phyloP scores from a whole-genome alignment of 2,329 filamentous ascomycete genomes.

The Alternaria solani region DNA sequence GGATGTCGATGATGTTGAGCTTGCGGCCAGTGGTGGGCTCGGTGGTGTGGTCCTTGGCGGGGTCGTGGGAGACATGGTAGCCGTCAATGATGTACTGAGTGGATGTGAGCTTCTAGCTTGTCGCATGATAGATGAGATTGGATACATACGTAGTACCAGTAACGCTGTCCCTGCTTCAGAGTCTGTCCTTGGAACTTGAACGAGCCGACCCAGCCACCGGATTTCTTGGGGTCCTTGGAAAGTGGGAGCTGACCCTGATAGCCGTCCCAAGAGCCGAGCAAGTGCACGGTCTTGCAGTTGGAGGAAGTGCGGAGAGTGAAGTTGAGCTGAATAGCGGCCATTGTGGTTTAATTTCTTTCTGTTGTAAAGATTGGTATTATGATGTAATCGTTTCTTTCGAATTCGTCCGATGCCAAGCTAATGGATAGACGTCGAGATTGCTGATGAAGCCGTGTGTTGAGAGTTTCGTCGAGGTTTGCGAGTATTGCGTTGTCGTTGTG shows the following conservation, averaged over 20 bases:
- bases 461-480: constrained; percentile 39
- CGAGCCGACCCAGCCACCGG: constrained; percentile 92
- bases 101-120: constrained; percentile 27
- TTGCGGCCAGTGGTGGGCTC: constrained; percentile 97
- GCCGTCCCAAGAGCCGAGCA: constrained; percentile 98
- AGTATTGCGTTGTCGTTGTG: constrained; percentile 39
- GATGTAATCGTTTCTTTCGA: constrained; percentile 37
- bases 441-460: constrained; percentile 44
- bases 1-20: constrained; percentile 96
- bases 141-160: constrained; percentile 92
- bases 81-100: constrained; percentile 91
- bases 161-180: constrained; percentile 86
- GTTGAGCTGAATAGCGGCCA: constrained; percentile 92
- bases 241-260: constrained; percentile 94
- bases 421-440: constrained; percentile 50
- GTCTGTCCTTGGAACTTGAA: constrained; percentile 93
- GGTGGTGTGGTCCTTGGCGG: constrained; percentile 83
- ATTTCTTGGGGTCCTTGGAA: constrained; percentile 88
- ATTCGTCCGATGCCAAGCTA: constrained; percentile 46
- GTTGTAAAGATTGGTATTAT: constrained; percentile 31
- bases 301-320: constrained; percentile 96
- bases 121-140: background rate
- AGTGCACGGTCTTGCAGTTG: constrained; percentile 95
- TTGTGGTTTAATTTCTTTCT: constrained; percentile 55
- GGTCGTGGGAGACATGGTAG: constrained; percentile 97